Evolutionary conservation across 441 rosid species (phyloP), one percentile per base, ranked within the genome.

Genomic region (Capsella rubella): DNA sequence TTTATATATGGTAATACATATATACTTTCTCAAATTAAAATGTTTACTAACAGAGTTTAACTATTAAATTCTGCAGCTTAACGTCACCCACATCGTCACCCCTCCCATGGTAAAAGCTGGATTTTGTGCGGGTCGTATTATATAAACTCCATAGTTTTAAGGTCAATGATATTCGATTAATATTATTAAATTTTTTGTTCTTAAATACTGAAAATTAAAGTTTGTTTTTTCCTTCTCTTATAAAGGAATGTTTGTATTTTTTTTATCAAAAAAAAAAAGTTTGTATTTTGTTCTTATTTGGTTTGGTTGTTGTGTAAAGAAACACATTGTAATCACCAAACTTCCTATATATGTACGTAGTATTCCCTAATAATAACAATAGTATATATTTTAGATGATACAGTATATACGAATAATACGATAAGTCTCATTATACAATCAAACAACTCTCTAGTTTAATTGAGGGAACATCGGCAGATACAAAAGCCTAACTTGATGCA

Each of bases 11-110:
- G 21, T 67, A 31, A 61, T 5, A 53, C 9, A 9, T 1, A 2
- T 57, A 21, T 25, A 11, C 3, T 21, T 45, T 67, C 40, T 72
- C n/a, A 54, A 45, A 54, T n/a, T 39, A 16, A 66, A 25, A 29
- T 13, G 53, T 63, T 6, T 68, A 50, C 32, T 64, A 47, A 68
- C 55, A 37, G 13, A 56, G 0, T 67, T 25, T 64, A 51, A 7
- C 50, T 56, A 27, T 69, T 29, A 51, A 15, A 31, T 79, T 21
- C 32, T 74, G 76, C 76, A 79, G 82, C 72, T 70, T 79, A 58
- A 74, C 79, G 75, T 69, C 82, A 35, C 71, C 73, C 14, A 64
- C 53, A n/a, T 70, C 82, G 58, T 74, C 82, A 15, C 82, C 73
- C 4, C 18, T 55, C 76, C 57, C 72, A 13, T 79, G 79, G 82